Evolutionary conservation across 2,329 filamentous ascomycete species (phyloP).

Genomic region (Epicoccum sorghinum): DNA sequence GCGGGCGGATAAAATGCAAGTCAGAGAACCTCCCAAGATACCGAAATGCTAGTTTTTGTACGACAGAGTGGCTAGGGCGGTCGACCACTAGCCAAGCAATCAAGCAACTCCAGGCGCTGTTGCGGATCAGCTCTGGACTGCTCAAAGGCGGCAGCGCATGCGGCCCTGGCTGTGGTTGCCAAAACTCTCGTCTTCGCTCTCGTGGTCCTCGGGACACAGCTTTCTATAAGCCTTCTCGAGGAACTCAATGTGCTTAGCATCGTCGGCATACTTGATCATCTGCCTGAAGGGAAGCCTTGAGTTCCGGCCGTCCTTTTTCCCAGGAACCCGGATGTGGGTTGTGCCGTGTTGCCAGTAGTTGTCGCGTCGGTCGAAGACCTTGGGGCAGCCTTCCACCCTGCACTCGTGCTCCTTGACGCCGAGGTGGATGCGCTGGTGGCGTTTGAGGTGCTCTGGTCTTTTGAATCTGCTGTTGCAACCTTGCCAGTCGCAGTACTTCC

Average conservation of each 20-base stretch:
- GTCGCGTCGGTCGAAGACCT: slow-evolving; percentile 41
- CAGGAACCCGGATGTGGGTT: slow-evolving; percentile 36
- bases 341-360: slow-evolving; percentile 43
- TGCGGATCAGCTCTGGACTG: neutral
- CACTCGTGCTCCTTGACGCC: slow-evolving; percentile 30
- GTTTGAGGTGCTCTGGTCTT: slow-evolving; percentile 40
- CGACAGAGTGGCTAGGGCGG: slow-evolving; percentile 5
- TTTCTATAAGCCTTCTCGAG: slow-evolving; percentile 32
- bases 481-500: slow-evolving; percentile 16
- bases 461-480: slow-evolving; percentile 24
- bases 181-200: slow-evolving; percentile 19
- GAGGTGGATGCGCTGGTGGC: slow-evolving; percentile 37
- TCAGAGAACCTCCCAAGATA: slow-evolving; percentile 18
- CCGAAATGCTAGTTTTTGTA: slow-evolving; percentile 23
- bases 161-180: neutral
- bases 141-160: slow-evolving; percentile 15
- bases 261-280: slow-evolving; percentile 31
- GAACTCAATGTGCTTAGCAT: slow-evolving; percentile 39
- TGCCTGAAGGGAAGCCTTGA: slow-evolving; percentile 28
- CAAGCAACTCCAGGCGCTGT: slow-evolving; percentile 5
- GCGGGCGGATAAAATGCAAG: slow-evolving; percentile 13
- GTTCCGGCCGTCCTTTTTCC: slow-evolving; percentile 38
- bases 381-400: slow-evolving; percentile 28
- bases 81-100: slow-evolving; percentile 3
- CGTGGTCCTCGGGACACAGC: slow-evolving; percentile 22